Evolutionary conservation across 2,329 filamentous ascomycete genomes (phyloP).

Genomic region (Microcyclospora pomicola): DNA sequence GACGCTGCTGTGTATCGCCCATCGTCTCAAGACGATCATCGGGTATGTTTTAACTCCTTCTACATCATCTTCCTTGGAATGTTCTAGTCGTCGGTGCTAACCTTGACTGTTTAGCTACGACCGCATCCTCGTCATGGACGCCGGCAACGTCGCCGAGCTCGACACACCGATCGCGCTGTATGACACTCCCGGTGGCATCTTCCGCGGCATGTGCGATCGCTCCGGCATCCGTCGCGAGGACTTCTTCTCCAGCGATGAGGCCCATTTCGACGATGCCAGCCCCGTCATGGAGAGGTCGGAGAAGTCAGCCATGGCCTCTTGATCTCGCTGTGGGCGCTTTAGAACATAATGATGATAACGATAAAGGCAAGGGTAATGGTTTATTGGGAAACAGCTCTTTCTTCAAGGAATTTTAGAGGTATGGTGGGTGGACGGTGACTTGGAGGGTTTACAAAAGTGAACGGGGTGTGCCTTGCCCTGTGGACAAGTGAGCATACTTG

Average conservation of each 20-base stretch:
- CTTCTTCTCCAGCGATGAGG: constrained; percentile 24
- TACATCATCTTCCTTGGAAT: no score
- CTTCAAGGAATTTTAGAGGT: no score
- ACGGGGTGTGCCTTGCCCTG: no score
- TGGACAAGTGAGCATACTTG: no score
- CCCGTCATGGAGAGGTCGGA: constrained; percentile 14
- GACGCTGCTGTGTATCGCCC: constrained; percentile 84
- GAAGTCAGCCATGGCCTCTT: constrained; percentile 10
- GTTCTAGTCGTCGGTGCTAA: not conserved
- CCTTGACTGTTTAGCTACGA: constrained; percentile 45
- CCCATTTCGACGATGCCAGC: constrained; percentile 13
- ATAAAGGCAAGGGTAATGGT: no score
- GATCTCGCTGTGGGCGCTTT: no score
- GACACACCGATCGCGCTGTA: constrained; percentile 64
- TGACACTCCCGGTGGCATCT: constrained; percentile 56
- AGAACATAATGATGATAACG: no score
- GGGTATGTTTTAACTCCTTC: constrained; percentile 24
- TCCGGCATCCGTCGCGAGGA: constrained; percentile 55
- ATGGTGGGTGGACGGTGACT: no score
- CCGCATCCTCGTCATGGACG: constrained; percentile 92
- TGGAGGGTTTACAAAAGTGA: no score
- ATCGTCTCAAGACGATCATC: constrained; percentile 82
- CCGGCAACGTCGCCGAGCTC: constrained; percentile 74
- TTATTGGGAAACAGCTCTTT: no score
- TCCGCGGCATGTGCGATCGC: constrained; percentile 77